Base-by-base conservation (phyloP, 257 asterid species). In the Fraxinus anomala region DNA sequence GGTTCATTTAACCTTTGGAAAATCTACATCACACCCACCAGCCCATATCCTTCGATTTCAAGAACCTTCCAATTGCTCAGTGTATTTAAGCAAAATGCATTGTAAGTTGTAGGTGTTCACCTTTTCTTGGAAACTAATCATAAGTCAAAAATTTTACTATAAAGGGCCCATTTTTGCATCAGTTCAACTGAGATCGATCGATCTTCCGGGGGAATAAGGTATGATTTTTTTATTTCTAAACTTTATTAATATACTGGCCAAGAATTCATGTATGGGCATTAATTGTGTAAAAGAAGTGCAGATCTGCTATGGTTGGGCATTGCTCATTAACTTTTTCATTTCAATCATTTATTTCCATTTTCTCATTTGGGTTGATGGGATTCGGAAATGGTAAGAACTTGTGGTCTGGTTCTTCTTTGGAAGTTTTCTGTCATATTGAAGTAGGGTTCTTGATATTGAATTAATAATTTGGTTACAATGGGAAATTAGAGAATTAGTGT, bases 241-340 rank as follows among this genome's bases (percentile, higher is more conserved):
- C n/a, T 56, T 59, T 74, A 44, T 54, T 16, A n/a, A 39, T 83
- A 73, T 73, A 11, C 67, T 42, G n/a, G 70, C 17, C 70, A 54
- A 73, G 81, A 78, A 81, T 81, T 74, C 56, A 49, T 76, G 8
- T 66, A 49, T 63, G 78, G 76, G 49, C 16, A 47, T 59, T 75
- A 23, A 70, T 70, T 36, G 19, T 76, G 77, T 66, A 28, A 66
- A 39, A 31, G 26, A 7, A 54, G 0, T 75, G 13, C 82, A 76
- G 82, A 81, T 83, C 81, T 81, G 81, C 30, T 76, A 70, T 69
- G 68, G 69, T 74, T 37, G 13, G 77, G 21, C 56, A 66, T 74
- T 80, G 26, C 63, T 77, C 59, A 54, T 68, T 40, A 28, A 17
- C 28, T 40, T 28, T 77, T 24, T 51, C 44, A 61, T 73, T 19